These are phyloP conservation scores for Castanopsis chinensis DNA, from an alignment of 306 rosid species.

Conservation along the genomic window DNA sequence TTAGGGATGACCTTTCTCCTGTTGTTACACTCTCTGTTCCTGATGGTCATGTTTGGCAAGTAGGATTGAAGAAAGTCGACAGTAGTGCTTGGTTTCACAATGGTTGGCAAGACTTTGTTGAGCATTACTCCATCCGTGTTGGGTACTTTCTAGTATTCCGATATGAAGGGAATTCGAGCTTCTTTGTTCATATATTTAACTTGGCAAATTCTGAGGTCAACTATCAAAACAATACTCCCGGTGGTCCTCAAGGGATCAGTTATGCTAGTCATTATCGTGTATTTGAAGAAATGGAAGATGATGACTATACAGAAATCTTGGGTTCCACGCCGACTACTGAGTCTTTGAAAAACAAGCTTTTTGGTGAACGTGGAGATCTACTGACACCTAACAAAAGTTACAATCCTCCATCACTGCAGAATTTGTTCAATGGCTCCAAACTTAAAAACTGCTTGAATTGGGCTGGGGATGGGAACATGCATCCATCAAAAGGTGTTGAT, in stretches of 20 bases:
- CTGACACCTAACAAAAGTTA: conserved; percentile 37
- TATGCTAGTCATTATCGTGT: conserved; percentile 39
- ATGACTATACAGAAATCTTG: conserved; percentile 50
- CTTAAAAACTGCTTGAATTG: conserved; percentile 49
- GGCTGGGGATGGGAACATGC: conserved; percentile 57
- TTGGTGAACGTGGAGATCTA: conserved; percentile 44
- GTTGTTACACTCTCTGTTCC: conserved; percentile 66
- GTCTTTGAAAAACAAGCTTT: conserved; percentile 46
- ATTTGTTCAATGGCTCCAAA: conserved; percentile 77
- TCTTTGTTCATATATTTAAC: conserved; percentile 66
- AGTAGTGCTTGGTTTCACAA: conserved; percentile 67
- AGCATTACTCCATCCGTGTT: conserved; percentile 56
- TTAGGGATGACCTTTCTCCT: conserved; percentile 64
- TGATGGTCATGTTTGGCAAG: conserved; percentile 74
- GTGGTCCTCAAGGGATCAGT: conserved; percentile 43
- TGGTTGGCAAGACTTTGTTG: conserved; percentile 85
- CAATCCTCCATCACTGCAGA: conserved; percentile 61
- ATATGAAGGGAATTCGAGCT: conserved; percentile 74
- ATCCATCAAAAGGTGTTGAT: conserved; percentile 36
- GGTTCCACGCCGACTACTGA: conserved; percentile 40
- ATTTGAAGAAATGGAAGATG: conserved; percentile 87
- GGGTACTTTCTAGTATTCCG: conserved; percentile 79
- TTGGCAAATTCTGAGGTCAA: conserved; percentile 73
- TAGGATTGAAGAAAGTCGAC: conserved; percentile 65
- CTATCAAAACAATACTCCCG: conserved; percentile 47